Base-by-base conservation (phyloP, 495 filamentous ascomycete genomes). In the Penicillium coffeae region DNA sequence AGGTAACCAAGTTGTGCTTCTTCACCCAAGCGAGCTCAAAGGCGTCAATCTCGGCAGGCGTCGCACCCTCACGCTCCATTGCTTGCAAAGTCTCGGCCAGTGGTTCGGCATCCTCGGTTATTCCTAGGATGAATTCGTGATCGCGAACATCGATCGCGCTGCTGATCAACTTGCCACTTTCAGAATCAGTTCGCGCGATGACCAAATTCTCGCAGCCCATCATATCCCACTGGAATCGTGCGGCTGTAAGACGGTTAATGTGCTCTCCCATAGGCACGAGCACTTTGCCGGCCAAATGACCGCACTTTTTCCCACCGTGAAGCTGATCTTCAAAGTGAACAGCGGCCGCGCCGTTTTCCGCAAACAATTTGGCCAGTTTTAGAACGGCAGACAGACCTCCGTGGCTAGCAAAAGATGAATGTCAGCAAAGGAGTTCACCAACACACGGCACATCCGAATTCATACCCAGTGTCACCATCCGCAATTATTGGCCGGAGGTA, bases 301-400 rank as follows among this genome's bases (percentile, higher is more conserved):
- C 93, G 62, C 93, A 98, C 70, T 97, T 98, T 78, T 98, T 98
- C 33, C 93, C 93, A 19, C 93, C 93, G 63, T 98, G 93, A 43
- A 96, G 76, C 61, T 98, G 94, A 59, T 98, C 93, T 66, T 98
- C 93, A 58, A 98, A 94, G 64, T 98, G 93, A 1, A 98, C 94
- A 8, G 86, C 93, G 2, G 93, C 93, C 0, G 94, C 93, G 35
- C 93, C 93, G 55, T 95, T 94, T 69, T 98, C 93, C n/a, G 94
- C 93, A 56, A 98, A 98, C 10, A 98, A 81, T 70, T 97, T 98
- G 20, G 93, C 90, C 15, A 98, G 82, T 74, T 98, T 98, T 60
- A 96, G 76, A 6, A 98, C 93, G 3, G 93, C 87, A 5, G 88
- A 89, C 34, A 97, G 69, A 9, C 93, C 93, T 22, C 93, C 93